phyloP scores from a whole-genome alignment of 805 yeast species.

The Cyberlindnera petersonii region DNA sequence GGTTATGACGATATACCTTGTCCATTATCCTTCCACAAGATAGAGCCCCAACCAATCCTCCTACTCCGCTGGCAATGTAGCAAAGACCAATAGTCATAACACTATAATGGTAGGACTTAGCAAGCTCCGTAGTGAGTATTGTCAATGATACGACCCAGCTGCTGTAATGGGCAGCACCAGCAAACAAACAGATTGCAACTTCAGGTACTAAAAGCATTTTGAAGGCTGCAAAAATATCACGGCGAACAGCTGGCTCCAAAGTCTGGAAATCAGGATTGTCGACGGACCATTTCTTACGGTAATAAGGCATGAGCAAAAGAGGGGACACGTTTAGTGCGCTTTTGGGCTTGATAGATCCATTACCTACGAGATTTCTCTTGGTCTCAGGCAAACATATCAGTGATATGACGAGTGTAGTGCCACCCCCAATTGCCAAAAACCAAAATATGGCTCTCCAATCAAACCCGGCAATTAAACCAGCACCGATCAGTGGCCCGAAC shows the following conservation, averaged over 20 bases:
- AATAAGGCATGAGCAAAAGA: conserved; percentile 27
- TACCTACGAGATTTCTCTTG: conserved; percentile 65
- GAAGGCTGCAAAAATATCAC: conserved; percentile 37
- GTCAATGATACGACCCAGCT: conserved; percentile 70
- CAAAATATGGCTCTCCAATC: conserved; percentile 77
- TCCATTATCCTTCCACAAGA: conserved; percentile 55
- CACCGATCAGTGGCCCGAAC: conserved; percentile 68
- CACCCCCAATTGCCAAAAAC: conserved; percentile 67
- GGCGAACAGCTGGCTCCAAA: conserved; percentile 19
- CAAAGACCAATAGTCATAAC: conserved; percentile 66
- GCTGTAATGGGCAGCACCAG: conserved; percentile 61
- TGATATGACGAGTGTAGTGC: conserved; percentile 35
- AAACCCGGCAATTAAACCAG: conserved; percentile 38
- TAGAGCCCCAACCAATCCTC: conserved; percentile 59
- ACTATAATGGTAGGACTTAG: conserved; percentile 45
- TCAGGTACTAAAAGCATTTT: conserved; percentile 41
- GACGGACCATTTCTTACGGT: conserved; percentile 24
- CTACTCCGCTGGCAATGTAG: conserved; percentile 71
- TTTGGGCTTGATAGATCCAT: conserved; percentile 59
- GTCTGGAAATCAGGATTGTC: conserved; percentile 32
- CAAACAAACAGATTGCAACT: conserved; percentile 46
- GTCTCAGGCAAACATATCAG: conserved; percentile 69
- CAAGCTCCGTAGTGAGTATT: conserved; percentile 53
- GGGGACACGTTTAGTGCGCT: conserved; percentile 41
- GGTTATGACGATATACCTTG: conserved; percentile 32